Conservation (phyloP, 257 asterid genomes). For the Echium plantagineum region DNA sequence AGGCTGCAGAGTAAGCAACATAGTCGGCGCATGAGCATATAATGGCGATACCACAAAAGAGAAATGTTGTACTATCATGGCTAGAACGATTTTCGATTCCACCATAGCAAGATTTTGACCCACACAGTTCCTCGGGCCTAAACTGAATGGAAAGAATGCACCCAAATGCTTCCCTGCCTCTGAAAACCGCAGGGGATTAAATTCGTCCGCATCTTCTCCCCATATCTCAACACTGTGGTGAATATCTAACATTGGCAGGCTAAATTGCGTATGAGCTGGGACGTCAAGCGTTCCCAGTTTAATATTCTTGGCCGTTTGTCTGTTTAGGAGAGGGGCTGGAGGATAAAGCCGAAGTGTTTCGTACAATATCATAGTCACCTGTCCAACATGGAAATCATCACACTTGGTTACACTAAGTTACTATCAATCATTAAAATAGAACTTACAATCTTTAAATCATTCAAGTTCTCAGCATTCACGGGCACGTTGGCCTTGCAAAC, state of each 20-base stretch:
- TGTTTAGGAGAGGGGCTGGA: neutral
- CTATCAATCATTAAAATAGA: neutral
- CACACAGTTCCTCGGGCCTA: neutral
- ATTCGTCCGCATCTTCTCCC: neutral
- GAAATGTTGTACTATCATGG: neutral
- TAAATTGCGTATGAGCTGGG: neutral
- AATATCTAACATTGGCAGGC: neutral
- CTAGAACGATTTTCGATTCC: conserved; percentile 1
- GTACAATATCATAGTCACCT: neutral
- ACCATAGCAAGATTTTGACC: conserved; percentile 7
- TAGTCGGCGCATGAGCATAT: too few species aligned
- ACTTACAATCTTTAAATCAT: neutral
- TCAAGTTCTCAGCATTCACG: neutral
- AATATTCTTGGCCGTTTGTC: neutral
- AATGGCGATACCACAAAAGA: too few species aligned
- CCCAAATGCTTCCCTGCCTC: conserved; percentile 1
- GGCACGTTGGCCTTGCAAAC: neutral
- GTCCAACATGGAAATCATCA: neutral
- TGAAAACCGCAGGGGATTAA: too few species aligned
- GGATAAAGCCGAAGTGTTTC: conserved; percentile 1
- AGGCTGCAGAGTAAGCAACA: too few species aligned
- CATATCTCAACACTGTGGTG: too few species aligned
- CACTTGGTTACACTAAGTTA: neutral
- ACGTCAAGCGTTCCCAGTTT: neutral
- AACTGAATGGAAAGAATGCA: too few species aligned